These are phyloP conservation scores for Hyaloscypha variabilis DNA, from an alignment of 495 filamentous ascomycete genomes.

Conservation along the genomic window DNA sequence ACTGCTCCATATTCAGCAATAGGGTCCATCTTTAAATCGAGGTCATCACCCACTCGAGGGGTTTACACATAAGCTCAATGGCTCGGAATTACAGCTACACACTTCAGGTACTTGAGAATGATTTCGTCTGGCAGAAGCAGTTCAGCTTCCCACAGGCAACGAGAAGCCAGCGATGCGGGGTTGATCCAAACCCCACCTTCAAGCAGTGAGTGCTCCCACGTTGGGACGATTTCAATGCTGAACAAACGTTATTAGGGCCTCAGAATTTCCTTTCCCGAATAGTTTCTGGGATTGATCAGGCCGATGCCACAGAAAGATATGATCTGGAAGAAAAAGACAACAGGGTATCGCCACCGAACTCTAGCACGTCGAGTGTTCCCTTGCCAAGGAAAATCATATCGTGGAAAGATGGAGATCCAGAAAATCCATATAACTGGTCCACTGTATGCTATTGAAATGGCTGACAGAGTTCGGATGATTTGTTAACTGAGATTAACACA, in stretches of 20 bases:
- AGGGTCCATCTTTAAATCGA: not conserved
- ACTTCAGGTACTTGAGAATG: not conserved
- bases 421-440: constrained; percentile 61
- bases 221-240: constrained; percentile 1
- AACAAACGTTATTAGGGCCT: constrained; percentile 8
- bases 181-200: constrained; percentile 9
- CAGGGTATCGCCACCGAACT: constrained; percentile 25
- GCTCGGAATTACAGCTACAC: not conserved
- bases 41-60: not conserved
- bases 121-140: not conserved
- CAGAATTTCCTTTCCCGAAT: constrained; percentile 21
- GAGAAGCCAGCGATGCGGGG: constrained; percentile 17
- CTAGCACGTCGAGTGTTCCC: constrained; percentile 21
- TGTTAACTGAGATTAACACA: constrained; percentile 21
- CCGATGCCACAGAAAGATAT: constrained; percentile 39
- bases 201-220: constrained; percentile 10
- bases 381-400: constrained; percentile 45
- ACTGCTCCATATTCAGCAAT: not conserved
- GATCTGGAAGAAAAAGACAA: constrained; percentile 40
- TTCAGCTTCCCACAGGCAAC: not conserved
- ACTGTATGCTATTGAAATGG: constrained; percentile 30
- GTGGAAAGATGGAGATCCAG: constrained; percentile 51
- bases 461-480: not conserved
- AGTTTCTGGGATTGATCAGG: constrained; percentile 40
- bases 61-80: not conserved